These are phyloP conservation scores for Ehretia macrophylla DNA, from an alignment of 257 asterid species.

Conservation along the genomic window DNA sequence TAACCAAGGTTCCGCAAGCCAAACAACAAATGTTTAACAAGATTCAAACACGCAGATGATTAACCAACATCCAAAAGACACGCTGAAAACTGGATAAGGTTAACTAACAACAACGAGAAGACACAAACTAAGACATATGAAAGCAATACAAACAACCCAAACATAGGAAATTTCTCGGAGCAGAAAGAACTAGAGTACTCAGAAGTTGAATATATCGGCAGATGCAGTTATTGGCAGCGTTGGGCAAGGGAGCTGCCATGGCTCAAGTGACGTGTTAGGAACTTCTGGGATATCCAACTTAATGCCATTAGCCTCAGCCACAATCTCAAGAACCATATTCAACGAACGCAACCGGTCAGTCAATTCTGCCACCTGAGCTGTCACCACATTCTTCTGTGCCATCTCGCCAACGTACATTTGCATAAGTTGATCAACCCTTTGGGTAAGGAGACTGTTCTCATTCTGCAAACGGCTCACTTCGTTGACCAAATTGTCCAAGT, in stretches of 20 bases:
- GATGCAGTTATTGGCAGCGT: conserved; percentile 56
- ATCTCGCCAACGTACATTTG: conserved; percentile 39
- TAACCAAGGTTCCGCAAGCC: background rate
- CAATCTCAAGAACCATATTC: conserved; percentile 55
- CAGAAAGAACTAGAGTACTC: conserved; percentile 10
- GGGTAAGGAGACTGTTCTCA: conserved; percentile 41
- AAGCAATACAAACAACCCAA: background rate
- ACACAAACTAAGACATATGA: background rate
- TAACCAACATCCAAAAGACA: background rate
- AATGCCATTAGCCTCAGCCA: conserved; percentile 64
- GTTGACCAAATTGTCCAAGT: conserved; percentile 41
- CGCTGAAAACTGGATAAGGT: background rate
- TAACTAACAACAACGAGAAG: background rate
- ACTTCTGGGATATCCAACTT: conserved; percentile 65
- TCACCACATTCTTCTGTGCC: conserved; percentile 60
- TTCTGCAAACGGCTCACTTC: conserved; percentile 41
- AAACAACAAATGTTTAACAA: background rate
- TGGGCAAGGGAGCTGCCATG: conserved; percentile 84
- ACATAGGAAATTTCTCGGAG: background rate
- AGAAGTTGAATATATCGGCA: conserved; percentile 48
- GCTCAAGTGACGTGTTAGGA: conserved; percentile 60
- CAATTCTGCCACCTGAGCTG: conserved; percentile 71
- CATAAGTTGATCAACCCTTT: conserved; percentile 42
- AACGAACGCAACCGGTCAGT: conserved; percentile 65
- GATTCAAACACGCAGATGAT: background rate